Evolutionary conservation across 805 yeast species (phyloP), one percentile per base, ranked within the genome.

Genomic region (Yamadazyma endophytica): DNA sequence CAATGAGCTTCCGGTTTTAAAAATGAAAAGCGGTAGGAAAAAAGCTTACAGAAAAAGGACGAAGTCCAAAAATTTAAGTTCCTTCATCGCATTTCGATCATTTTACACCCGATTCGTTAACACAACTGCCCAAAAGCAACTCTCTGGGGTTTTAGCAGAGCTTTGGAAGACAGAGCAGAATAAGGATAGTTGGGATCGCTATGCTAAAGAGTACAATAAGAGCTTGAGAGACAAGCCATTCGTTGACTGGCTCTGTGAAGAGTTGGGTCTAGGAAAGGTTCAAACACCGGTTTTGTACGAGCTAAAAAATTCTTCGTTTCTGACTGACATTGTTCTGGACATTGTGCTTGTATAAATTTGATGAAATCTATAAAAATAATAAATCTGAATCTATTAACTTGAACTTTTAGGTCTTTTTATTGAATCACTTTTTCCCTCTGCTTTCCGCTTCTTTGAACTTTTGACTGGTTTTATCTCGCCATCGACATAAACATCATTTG

Each of bases 401-500:
- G 42, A 31, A 34, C 52, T 47, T 26, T 52, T 54, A 3, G 57
- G 52, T 24, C 58, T 37, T 25, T 53, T 56, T 9, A 34, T 41
- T 5, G 26, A 36, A 13, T 37, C 41, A 16, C 39, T 44, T 18
- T 31, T 34, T 8, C 24, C 39, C 22, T 32, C 36, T 26, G 39
- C 44, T 31, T 75, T 77, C 30, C 57, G 23, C 17, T 21, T 55
- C 33, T 66, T 68, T 21, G 57, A 52, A 18, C 73, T 69, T 49
- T 79, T 82, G 4, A 61, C 58, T 0, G 97, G 96, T 36, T 94
- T 72, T 17, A 38, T 47, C 49, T 90, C 96, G 9, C 77, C 90
- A 40, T 80, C 88, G 9, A 39, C 46, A 31, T 82, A 90, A 5
- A 89, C 96, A 46, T 80, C 86, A 46, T 77, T 75, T 5, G 97